phyloP scores from a whole-genome alignment of 495 filamentous ascomycete genomes.

The Neurospora sp. region DNA sequence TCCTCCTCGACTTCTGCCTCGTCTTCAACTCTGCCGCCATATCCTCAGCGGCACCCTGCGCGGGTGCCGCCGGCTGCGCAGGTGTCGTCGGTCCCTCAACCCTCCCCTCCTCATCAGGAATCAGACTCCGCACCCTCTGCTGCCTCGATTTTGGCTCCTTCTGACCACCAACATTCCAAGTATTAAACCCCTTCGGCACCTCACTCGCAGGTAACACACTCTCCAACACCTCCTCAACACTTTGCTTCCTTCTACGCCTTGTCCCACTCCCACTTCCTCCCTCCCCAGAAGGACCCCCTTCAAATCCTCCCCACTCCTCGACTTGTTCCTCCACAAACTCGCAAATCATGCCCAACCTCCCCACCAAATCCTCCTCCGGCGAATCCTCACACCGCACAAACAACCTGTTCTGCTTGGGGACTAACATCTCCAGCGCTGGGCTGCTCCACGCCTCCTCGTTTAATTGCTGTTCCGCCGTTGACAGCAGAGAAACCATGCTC shows the following conservation, averaged over 20 bases:
- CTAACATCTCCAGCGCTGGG: background rate
- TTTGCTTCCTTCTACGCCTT: background rate
- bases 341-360: background rate
- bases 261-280: too few species aligned
- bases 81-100: background rate
- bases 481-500: background rate
- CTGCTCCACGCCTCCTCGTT: background rate
- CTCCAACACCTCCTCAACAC: background rate
- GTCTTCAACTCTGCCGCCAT: background rate
- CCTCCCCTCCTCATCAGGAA: background rate
- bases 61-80: background rate
- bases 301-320: background rate
- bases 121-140: background rate
- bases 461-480: background rate
- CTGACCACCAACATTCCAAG: background rate
- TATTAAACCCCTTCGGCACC: background rate
- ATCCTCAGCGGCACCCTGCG: background rate
- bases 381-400: background rate
- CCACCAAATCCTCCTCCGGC: background rate
- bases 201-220: background rate
- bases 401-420: background rate
- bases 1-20: background rate
- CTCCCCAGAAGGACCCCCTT: background rate
- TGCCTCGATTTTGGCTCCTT: background rate
- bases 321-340: background rate